Percentiles rank a stretch among this genome's conserved stretches.
Evolutionary conservation across 176 grass and related monocot species (phyloP).

Genomic region (Avena insularis): DNA sequence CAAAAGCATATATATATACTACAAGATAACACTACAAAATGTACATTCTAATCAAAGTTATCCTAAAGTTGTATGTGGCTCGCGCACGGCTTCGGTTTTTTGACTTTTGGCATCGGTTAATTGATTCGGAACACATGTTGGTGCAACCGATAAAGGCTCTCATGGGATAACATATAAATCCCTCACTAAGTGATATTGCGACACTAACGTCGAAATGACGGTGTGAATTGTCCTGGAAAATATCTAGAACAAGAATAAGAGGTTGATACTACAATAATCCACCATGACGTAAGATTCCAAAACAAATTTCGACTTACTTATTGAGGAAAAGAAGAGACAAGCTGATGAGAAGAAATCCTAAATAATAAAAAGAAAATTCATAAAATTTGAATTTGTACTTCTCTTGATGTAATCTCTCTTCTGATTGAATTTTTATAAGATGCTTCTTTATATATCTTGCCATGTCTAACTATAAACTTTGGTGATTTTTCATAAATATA

Average conservation of each 20-base stretch:
- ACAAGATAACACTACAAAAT: background rate
- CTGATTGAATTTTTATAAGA: too few relatives aligned
- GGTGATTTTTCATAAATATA: background rate
- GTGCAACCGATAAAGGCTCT: background rate
- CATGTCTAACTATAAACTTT: background rate
- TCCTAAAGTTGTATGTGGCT: background rate
- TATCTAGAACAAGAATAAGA: background rate
- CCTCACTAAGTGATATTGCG: background rate
- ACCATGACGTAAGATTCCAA: background rate
- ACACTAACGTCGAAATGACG: background rate
- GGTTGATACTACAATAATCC: background rate
- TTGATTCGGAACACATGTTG: background rate
- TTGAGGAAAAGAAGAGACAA: background rate
- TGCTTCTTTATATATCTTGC: background rate
- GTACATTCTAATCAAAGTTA: constrained; percentile 19
- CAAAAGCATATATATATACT: background rate
- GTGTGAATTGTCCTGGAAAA: background rate
- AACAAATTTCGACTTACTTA: background rate
- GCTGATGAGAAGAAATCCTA: background rate
- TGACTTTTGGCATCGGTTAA: background rate
- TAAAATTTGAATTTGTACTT: background rate
- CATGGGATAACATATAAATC: background rate
- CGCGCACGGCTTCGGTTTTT: constrained; percentile 36
- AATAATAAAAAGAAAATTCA: background rate
- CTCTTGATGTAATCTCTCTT: too few relatives aligned